Evolutionary conservation across 2,329 filamentous ascomycete genomes (phyloP).

Genomic region (Xylaria sp.): DNA sequence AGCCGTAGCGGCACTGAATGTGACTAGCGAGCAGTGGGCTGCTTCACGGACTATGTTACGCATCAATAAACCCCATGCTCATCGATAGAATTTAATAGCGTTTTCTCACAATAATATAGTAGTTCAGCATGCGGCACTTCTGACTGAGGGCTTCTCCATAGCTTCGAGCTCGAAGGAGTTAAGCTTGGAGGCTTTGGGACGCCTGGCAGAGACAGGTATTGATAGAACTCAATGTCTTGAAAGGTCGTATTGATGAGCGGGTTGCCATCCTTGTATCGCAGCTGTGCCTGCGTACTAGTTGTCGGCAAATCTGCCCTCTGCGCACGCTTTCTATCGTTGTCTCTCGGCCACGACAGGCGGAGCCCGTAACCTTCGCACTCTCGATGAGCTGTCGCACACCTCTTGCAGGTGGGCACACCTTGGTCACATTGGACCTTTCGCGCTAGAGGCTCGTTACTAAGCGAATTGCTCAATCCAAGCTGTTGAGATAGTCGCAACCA

Average conservation of each 20-base stretch:
- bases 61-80: not conserved
- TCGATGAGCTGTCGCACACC: conserved; percentile 29
- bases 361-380: conserved; percentile 36
- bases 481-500: not conserved
- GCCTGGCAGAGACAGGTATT: conserved; percentile 3
- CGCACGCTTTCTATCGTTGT: conserved; percentile 34
- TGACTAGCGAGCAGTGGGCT: conserved; percentile 32
- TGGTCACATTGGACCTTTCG: conserved; percentile 37
- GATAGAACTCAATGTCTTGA: conserved; percentile 33
- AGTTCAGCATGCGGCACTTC: conserved; percentile 20
- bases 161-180: not conserved
- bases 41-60: conserved; percentile 26
- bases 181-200: not conserved
- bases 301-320: conserved; percentile 15
- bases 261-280: not conserved
- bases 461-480: not conserved
- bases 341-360: conserved; percentile 41
- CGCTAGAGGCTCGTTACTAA: conserved; percentile 17
- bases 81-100: not conserved
- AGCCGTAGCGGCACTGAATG: conserved; percentile 25
- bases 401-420: conserved; percentile 30
- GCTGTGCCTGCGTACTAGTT: not conserved
- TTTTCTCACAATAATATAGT: conserved; percentile 28
- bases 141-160: conserved; percentile 14
- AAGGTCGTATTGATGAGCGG: conserved; percentile 35